Evolutionary conservation across 331 rosid species (phyloP).

Genomic region (Saraca asoca): DNA sequence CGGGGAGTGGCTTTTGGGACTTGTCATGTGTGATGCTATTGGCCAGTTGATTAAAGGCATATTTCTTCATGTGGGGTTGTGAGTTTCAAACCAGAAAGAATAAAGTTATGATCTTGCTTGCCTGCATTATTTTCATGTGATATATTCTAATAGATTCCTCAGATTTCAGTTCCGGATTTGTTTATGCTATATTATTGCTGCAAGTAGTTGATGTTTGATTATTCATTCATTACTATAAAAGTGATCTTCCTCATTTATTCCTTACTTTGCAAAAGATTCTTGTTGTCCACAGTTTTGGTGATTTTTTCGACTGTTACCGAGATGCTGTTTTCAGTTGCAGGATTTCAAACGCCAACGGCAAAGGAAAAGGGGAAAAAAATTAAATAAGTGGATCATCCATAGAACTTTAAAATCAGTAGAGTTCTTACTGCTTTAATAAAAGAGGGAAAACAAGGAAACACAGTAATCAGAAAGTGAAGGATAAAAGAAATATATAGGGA

Average conservation of each 20-base stretch:
- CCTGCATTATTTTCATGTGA: constrained; percentile 53
- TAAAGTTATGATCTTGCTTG: constrained; percentile 63
- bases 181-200: constrained; percentile 47
- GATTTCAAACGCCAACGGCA: constrained; percentile 64
- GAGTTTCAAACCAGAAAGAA: constrained; percentile 42
- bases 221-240: constrained; percentile 38
- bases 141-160: constrained; percentile 74
- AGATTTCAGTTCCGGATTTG: constrained; percentile 52
- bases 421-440: constrained; percentile 45
- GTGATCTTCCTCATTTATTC: constrained; percentile 72
- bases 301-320: constrained; percentile 83
- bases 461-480: constrained; percentile 52
- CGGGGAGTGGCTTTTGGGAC: constrained; percentile 81
- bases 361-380: constrained; percentile 18
- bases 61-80: constrained; percentile 58
- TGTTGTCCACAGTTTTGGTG: constrained; percentile 94
- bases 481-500: constrained; percentile 55
- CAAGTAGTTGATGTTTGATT: constrained; percentile 68
- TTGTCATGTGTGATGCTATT: constrained; percentile 52
- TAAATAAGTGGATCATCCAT: constrained; percentile 40
- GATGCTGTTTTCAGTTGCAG: constrained; percentile 99
- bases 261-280: constrained; percentile 70
- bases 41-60: constrained; percentile 45
- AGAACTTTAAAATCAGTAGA: constrained; percentile 54
- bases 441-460: constrained; percentile 52